phyloP scores from a whole-genome alignment of 345 rosid genomes.

The Tarenaya hassleriana region DNA sequence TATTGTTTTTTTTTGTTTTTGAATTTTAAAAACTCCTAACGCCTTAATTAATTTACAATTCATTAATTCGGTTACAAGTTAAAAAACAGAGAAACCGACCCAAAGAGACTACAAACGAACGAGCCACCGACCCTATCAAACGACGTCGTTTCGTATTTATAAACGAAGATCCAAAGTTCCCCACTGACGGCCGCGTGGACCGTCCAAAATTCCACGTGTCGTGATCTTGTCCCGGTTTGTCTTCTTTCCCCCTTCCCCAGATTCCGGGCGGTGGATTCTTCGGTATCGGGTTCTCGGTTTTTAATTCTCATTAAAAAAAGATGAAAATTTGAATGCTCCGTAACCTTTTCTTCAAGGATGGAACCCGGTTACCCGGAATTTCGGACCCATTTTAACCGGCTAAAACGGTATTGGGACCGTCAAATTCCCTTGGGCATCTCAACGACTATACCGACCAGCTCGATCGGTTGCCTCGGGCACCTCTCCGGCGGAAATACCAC shows the following conservation, averaged over 20 bases:
- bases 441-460: slow-evolving; percentile 26
- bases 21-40: too few species aligned
- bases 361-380: slow-evolving; percentile 11
- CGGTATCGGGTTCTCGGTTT: background rate
- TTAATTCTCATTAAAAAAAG: too few species aligned
- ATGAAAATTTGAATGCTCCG: slow-evolving; percentile 14
- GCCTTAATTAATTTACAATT: too few species aligned
- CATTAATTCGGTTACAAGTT: too few species aligned
- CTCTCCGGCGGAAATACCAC: slow-evolving; percentile 25
- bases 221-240: too few species aligned
- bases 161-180: slow-evolving; percentile 4
- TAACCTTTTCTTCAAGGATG: slow-evolving; percentile 30
- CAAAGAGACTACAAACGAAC: too few species aligned
- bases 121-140: background rate
- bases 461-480: slow-evolving; percentile 25
- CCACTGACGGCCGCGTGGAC: slow-evolving; percentile 13
- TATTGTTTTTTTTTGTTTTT: too few species aligned
- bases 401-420: slow-evolving; percentile 21
- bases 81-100: slow-evolving; percentile 13
- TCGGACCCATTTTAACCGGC: slow-evolving; percentile 9
- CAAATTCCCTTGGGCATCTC: slow-evolving; percentile 32
- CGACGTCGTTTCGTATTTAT: slow-evolving; percentile 16
- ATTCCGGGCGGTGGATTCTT: slow-evolving; percentile 15
- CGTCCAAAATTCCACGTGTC: slow-evolving; percentile 18
- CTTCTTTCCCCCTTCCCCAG: background rate